A percentile compares a stretch with the other conserved stretches of the same genome.
Evolutionary conservation across 306 rosid genomes (phyloP).

Genomic region (Quercus ilex): DNA sequence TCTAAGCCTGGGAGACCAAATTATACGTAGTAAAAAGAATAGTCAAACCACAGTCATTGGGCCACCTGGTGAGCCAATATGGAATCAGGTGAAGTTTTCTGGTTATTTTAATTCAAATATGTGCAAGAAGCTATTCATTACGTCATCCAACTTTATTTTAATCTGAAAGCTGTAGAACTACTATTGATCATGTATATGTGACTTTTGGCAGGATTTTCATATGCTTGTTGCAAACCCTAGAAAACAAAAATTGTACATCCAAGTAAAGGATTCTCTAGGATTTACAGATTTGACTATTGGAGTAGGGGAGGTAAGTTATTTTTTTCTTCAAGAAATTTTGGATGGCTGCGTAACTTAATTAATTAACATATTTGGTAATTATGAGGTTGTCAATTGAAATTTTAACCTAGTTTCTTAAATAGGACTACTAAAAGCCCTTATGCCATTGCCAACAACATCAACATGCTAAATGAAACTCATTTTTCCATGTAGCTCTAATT

Average conservation of each 20-base stretch:
- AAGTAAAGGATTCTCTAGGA: slow-evolving; percentile 91
- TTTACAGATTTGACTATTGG: slow-evolving; percentile 76
- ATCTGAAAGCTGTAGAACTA: background rate
- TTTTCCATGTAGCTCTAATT: background rate
- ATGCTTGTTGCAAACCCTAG: slow-evolving; percentile 89
- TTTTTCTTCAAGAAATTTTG: background rate
- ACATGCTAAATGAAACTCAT: background rate
- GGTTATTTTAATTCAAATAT: slow-evolving; percentile 1
- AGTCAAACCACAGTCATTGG: slow-evolving; percentile 98
- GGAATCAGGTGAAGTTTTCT: slow-evolving; percentile 86
- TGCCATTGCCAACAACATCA: background rate
- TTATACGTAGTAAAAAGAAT: slow-evolving; percentile 89
- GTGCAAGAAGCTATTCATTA: background rate
- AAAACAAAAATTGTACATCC: slow-evolving; percentile 70
- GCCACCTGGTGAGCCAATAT: slow-evolving; percentile 95
- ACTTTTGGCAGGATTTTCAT: slow-evolving; percentile 76
- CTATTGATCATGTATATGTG: slow-evolving; percentile 17
- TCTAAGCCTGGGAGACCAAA: slow-evolving; percentile 81
- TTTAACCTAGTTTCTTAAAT: background rate
- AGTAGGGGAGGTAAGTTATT: slow-evolving; percentile 69
- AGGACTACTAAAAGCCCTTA: background rate
- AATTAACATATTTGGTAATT: background rate
- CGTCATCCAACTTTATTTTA: background rate
- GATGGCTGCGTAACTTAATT: background rate
- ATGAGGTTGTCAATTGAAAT: background rate